Percentiles rank a stretch among this genome's conserved stretches.
These are phyloP conservation scores for Babesia ovata DNA, from an alignment of 169 alveolate species.

Conservation along the genomic window DNA sequence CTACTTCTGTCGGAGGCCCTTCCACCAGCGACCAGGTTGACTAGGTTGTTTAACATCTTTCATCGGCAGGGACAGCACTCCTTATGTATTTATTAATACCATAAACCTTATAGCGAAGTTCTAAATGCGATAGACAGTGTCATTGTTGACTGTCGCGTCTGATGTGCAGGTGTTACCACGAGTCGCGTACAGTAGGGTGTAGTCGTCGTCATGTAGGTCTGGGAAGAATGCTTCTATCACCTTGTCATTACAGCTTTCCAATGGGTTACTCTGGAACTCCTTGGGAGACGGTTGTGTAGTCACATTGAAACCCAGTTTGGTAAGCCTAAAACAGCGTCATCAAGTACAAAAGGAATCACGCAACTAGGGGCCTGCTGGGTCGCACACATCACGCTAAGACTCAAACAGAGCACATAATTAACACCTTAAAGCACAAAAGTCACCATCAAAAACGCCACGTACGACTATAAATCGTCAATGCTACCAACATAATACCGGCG, in stretches of 20 bases:
- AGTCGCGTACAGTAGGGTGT: constrained; percentile 50
- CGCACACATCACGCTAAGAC: too few species aligned
- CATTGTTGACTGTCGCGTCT: neutral
- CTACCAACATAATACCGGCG: too few species aligned
- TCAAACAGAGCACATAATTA: too few species aligned
- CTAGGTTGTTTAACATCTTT: constrained; percentile 15
- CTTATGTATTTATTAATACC: neutral
- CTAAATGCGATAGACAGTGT: constrained; percentile 14
- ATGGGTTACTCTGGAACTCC: constrained; percentile 44
- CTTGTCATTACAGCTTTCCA: constrained; percentile 5
- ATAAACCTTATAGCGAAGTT: neutral
- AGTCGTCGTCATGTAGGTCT: constrained; percentile 51
- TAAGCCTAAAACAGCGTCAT: constrained; percentile 29
- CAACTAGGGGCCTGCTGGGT: too few species aligned
- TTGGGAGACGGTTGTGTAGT: constrained; percentile 41
- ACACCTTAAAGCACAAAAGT: too few species aligned
- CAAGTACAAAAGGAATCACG: neutral
- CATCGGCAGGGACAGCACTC: too few species aligned
- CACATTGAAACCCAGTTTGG: constrained; percentile 34
- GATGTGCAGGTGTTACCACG: constrained; percentile 1
- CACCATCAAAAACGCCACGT: too few species aligned
- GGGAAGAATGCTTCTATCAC: constrained; percentile 49
- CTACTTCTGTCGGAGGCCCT: neutral
- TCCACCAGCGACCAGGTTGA: constrained; percentile 21
- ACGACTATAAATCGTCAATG: too few species aligned